Evolutionary conservation across 192 early-diverging fungal genomes (phyloP), one percentile per base, ranked within the genome.

Genomic region (Coemansia nantahalensis): DNA sequence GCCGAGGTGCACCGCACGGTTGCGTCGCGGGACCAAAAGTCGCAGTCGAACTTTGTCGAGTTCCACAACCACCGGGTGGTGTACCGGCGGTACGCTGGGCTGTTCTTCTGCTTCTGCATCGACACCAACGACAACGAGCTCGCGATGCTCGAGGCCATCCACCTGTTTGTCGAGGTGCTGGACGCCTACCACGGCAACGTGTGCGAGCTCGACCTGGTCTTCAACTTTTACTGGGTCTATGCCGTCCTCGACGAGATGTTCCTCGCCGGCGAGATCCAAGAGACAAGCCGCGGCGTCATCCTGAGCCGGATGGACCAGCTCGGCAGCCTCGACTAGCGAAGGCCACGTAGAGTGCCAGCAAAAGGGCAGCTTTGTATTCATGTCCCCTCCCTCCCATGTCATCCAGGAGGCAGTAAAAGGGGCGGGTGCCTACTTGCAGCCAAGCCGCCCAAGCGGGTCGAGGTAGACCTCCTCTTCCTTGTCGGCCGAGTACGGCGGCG

Each of bases 61-160:
- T 98, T 94, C 79, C 87, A 93, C 58, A 95, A 95, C 79, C 90
- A 94, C 79, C 97, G 97, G 67, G 90, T 99, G 31, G 91, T 99
- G 1, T 99, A 99, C 57, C 89, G 97, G 31, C 86, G 97, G 23
- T 98, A 98, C 76, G 95, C 95, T 1, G 91, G 90, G n/a, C 78
- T 99, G 21, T 99, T 95, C 77, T 99, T 99, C 71, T 98, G 97
- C 75, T 90, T 98, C 62, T 95, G 95, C 67, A 94, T 99, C 1
- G 95, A 98, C 68, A 89, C 90, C 15, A 98, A 97, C 68, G 97
- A 99, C 76, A 99, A 99, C 58, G 95, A 98, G 62, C 77, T 99
- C 17, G 85, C 89, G 1, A 91, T 92, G 54, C 68, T 99, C 24
- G 97, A 99, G 64, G 93, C 92, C 0, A 98, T 99, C 34, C 97